Evolutionary conservation across 2,329 filamentous ascomycete genomes (phyloP).

Genomic region (Parasarocladium wereldwijsianum): DNA sequence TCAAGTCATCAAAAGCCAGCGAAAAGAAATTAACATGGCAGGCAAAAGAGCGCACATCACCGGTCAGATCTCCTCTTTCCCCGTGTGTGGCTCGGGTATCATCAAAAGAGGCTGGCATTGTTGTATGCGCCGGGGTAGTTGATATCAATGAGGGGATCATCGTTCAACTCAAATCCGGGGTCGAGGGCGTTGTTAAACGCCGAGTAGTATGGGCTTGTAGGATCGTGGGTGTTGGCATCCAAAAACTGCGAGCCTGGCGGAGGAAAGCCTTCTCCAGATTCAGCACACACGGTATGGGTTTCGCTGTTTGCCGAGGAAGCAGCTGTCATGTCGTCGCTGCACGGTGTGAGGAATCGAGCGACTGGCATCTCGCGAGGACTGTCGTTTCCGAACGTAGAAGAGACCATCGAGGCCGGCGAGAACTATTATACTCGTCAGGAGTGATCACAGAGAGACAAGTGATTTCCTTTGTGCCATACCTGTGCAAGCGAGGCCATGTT

Average conservation of each 20-base stretch:
- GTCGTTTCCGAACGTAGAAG: constrained; percentile 19
- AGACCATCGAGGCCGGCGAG: constrained; percentile 21
- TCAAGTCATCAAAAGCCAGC: no score
- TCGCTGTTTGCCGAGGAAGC: constrained; percentile 2
- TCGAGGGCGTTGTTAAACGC: constrained; percentile 25
- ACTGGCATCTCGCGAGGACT: constrained; percentile 18
- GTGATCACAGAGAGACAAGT: constrained; percentile 6
- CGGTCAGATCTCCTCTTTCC: no score
- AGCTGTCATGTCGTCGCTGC: constrained; percentile 32
- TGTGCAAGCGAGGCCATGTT: constrained; percentile 15
- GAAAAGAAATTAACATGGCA: no score
- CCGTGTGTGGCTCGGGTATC: no score
- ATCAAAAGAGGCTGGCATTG: no score
- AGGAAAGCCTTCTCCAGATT: constrained; percentile 1
- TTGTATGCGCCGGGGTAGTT: no score
- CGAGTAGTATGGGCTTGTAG: constrained; percentile 17
- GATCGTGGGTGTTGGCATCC: constrained; percentile 2
- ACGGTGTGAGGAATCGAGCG: constrained; percentile 34
- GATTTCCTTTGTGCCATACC: constrained; percentile 11
- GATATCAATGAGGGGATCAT: no score
- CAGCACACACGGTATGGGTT: constrained; percentile 13
- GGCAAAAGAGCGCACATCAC: no score
- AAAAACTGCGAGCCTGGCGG: constrained; percentile 4
- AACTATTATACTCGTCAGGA: constrained; percentile 18
- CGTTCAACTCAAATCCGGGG: constrained; percentile 10